phyloP scores from a whole-genome alignment of 805 yeast genomes.

The Wickerhamomyces tratensis region DNA sequence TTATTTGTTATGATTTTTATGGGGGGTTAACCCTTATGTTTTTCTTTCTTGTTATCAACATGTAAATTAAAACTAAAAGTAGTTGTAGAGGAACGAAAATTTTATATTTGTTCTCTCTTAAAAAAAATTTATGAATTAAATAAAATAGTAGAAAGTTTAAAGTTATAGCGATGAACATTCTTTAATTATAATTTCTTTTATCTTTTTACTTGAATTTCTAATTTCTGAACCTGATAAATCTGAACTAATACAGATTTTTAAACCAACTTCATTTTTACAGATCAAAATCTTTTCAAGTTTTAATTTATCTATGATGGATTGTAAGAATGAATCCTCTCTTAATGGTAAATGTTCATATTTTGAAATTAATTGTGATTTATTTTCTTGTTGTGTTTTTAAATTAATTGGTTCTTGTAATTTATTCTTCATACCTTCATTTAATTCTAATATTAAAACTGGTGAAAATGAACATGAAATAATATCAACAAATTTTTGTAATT shows the following conservation, averaged over 20 bases:
- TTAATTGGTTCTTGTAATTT: constrained; percentile 18
- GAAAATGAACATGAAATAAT: constrained; percentile 51
- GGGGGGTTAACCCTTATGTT: no score
- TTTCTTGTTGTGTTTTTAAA: no score
- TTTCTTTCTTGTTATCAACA: no score
- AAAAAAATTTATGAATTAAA: no score
- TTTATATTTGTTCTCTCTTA: no score
- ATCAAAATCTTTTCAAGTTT: constrained; percentile 48
- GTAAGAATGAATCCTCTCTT: constrained; percentile 40
- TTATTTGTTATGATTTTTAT: no score
- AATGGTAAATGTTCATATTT: no score
- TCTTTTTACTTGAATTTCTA: not conserved
- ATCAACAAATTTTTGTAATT: constrained; percentile 29
- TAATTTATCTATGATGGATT: constrained; percentile 50
- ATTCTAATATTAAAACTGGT: constrained; percentile 60
- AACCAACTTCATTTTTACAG: constrained; percentile 15
- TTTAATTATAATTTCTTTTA: not conserved
- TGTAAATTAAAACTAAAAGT: no score
- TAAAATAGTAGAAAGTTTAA: no score
- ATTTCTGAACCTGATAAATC: not conserved
- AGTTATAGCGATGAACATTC: not conserved
- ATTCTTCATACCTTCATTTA: constrained; percentile 37
- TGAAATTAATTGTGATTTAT: no score
- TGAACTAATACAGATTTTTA: not conserved
- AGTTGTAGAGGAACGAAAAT: no score